These are phyloP conservation scores for Salvia rosmarinus DNA, from an alignment of 257 asterid genomes.

Conservation along the genomic window DNA sequence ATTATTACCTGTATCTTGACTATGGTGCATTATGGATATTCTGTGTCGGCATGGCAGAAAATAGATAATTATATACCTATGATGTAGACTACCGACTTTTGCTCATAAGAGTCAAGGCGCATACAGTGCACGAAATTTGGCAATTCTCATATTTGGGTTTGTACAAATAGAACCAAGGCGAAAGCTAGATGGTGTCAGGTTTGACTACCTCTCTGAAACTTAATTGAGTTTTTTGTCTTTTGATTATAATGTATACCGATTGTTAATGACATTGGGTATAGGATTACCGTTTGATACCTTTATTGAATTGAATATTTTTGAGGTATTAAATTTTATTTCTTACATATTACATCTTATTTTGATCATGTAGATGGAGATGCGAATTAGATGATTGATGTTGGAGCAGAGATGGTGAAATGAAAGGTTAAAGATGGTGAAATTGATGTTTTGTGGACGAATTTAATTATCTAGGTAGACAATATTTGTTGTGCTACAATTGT, in stretches of 20 bases:
- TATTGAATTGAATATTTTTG: too few species aligned
- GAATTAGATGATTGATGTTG: too few species aligned
- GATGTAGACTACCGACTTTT: slow-evolving; percentile 77
- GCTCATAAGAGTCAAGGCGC: slow-evolving; percentile 90
- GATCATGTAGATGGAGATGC: too few species aligned
- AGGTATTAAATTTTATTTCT: too few species aligned
- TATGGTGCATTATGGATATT: neutral
- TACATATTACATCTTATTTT: too few species aligned
- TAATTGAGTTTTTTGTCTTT: neutral
- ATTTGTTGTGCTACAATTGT: too few species aligned
- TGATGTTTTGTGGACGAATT: too few species aligned
- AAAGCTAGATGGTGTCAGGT: slow-evolving; percentile 99
- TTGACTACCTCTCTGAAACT: slow-evolving; percentile 30
- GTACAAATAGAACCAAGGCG: slow-evolving; percentile 84
- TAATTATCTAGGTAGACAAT: too few species aligned
- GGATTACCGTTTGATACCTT: too few species aligned
- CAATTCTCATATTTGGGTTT: slow-evolving; percentile 90
- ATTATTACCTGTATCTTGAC: slow-evolving; percentile 13
- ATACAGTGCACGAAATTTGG: slow-evolving; percentile 99
- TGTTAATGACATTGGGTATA: slow-evolving; percentile 39
- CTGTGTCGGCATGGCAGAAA: neutral
- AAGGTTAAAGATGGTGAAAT: too few species aligned
- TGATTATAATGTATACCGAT: slow-evolving; percentile 26
- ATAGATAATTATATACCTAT: slow-evolving; percentile 25
- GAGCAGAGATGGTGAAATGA: too few species aligned